Percentiles rank a stretch among this genome's conserved stretches.
Conservation (phyloP, 345 rosid species). For the Heritiera fomes region DNA sequence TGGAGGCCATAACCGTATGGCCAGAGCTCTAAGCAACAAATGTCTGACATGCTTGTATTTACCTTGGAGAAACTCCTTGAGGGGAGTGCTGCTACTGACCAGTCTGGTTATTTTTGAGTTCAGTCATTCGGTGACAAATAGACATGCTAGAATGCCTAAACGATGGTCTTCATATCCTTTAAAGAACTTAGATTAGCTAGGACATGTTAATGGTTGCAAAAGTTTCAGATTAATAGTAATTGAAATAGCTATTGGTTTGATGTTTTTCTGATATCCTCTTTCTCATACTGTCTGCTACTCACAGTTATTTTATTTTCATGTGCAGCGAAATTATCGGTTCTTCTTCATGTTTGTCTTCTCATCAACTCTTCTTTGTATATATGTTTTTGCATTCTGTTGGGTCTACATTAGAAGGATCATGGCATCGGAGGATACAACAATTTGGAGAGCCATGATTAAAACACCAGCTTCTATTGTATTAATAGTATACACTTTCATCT, state of each 20-base stretch:
- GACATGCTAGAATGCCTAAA: not conserved
- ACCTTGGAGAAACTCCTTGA: not conserved
- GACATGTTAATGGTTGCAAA: not conserved
- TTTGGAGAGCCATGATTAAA: constrained; percentile 69
- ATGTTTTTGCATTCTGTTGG: constrained; percentile 93
- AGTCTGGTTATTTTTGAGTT: not conserved
- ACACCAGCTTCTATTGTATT: constrained; percentile 84
- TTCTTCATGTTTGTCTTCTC: constrained; percentile 94
- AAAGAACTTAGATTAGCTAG: constrained; percentile 8
- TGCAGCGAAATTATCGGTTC: constrained; percentile 97
- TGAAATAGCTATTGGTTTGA: not conserved
- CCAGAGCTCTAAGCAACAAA: not conserved
- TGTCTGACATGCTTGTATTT: not conserved
- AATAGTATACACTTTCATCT: constrained; percentile 78
- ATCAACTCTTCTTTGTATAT: constrained; percentile 82
- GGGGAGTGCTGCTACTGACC: not conserved
- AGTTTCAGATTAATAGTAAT: not conserved
- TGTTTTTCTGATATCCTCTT: not conserved
- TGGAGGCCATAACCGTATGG: not conserved
- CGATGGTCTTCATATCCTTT: not conserved
- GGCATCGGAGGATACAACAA: constrained; percentile 53
- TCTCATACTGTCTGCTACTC: not conserved
- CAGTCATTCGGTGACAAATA: not conserved
- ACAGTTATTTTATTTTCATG: constrained; percentile 2
- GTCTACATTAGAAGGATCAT: constrained; percentile 80